A percentile compares a stretch with the other conserved stretches of the same genome.
Evolutionary conservation across 1,139 yeast genomes (phyloP).

Genomic region (Zygotorulaspora mrakii): DNA sequence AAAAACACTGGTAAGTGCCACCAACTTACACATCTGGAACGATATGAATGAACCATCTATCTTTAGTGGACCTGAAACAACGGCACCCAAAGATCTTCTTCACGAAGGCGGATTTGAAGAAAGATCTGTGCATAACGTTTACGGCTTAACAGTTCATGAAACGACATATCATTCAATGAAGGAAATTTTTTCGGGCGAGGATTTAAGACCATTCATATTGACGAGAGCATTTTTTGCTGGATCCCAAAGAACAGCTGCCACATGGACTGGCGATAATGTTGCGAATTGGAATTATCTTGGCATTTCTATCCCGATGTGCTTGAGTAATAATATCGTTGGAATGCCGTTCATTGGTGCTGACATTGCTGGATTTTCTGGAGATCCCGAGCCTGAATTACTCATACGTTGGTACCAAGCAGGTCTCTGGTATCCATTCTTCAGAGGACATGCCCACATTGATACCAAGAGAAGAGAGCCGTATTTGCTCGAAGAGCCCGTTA

Average conservation of each 20-base stretch:
- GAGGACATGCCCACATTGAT: constrained; percentile 96
- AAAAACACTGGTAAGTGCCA: constrained; percentile 48
- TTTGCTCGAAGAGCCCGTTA: constrained; percentile 72
- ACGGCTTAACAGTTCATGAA: constrained; percentile 76
- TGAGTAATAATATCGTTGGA: constrained; percentile 77
- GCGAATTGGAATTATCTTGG: constrained; percentile 86
- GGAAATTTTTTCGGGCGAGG: constrained; percentile 45
- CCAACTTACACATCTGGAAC: constrained; percentile 84
- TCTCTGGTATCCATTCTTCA: constrained; percentile 90
- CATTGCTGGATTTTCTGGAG: constrained; percentile 93
- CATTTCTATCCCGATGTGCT: constrained; percentile 79
- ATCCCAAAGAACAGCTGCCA: constrained; percentile 84
- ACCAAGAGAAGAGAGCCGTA: constrained; percentile 91
- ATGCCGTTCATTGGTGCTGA: constrained; percentile 96
- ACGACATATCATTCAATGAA: constrained; percentile 67
- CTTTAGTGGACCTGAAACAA: constrained; percentile 90
- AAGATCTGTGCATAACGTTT: constrained; percentile 82
- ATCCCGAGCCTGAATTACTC: constrained; percentile 75
- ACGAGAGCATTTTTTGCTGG: constrained; percentile 89
- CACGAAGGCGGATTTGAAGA: constrained; percentile 86
- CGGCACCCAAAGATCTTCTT: constrained; percentile 74
- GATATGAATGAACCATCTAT: constrained; percentile 98
- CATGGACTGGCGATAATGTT: constrained; percentile 98
- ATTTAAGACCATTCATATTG: constrained; percentile 78
- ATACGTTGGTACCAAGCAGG: constrained; percentile 97